These are phyloP conservation scores for Phaeomoniella chlamydospora DNA, from an alignment of 2,329 filamentous ascomycete species.

Conservation along the genomic window DNA sequence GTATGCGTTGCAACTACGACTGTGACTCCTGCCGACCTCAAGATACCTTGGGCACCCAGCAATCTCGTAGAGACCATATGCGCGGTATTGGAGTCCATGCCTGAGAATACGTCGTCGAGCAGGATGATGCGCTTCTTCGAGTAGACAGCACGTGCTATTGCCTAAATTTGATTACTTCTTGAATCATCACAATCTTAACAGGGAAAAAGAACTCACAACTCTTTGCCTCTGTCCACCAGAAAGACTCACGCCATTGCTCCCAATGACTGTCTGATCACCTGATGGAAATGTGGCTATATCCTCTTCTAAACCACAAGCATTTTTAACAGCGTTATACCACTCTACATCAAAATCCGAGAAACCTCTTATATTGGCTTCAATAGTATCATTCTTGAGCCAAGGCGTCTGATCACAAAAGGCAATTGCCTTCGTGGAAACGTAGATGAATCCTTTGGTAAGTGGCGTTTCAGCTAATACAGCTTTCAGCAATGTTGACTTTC, in stretches of 20 bases:
- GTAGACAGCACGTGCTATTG: slow-evolving; percentile 44
- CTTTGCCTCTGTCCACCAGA: slow-evolving; percentile 39
- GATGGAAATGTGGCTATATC: slow-evolving; percentile 24
- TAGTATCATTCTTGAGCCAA: slow-evolving; percentile 20
- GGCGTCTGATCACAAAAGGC: slow-evolving; percentile 11
- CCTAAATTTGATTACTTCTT: too few relatives aligned
- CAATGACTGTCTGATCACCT: slow-evolving; percentile 31
- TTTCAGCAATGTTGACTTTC: slow-evolving; percentile 11
- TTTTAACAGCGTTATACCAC: slow-evolving; percentile 22
- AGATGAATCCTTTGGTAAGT: slow-evolving; percentile 6
- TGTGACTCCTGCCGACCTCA: slow-evolving; percentile 11
- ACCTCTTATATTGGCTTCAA: slow-evolving; percentile 24
- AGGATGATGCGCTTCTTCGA: slow-evolving; percentile 40
- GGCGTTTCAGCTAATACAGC: slow-evolving; percentile 8
- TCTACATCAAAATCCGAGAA: slow-evolving; percentile 17
- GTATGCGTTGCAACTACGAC: slow-evolving; percentile 23
- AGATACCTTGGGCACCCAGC: slow-evolving; percentile 35
- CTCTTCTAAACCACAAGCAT: slow-evolving; percentile 20
- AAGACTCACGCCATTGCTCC: slow-evolving; percentile 35
- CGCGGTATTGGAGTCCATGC: slow-evolving; percentile 44
- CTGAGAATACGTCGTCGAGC: slow-evolving; percentile 46
- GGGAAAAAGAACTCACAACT: too few relatives aligned
- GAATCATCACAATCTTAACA: too few relatives aligned
- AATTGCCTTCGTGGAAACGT: slow-evolving; percentile 5
- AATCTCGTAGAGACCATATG: slow-evolving; percentile 42